phyloP scores from a whole-genome alignment of 2,329 filamentous ascomycete species.

The Calonectria leucothoes region DNA sequence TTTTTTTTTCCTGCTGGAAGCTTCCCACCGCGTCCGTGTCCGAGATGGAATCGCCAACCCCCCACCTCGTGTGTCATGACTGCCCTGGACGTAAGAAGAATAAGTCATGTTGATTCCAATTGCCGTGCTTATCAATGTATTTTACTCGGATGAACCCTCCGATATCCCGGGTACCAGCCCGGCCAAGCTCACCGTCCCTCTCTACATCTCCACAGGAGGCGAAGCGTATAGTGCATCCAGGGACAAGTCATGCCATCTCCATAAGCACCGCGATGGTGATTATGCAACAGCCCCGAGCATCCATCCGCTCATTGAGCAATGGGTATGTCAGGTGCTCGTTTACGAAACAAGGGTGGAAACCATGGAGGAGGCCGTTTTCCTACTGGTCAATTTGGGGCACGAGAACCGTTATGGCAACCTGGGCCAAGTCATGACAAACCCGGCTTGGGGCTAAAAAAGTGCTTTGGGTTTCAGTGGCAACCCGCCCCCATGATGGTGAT shows the following conservation, averaged over 20 bases:
- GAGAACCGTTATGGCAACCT: neutral
- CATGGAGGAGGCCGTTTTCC: neutral
- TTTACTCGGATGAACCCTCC: constrained; percentile 2
- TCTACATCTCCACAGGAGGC: neutral
- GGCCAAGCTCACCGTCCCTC: constrained; percentile 11
- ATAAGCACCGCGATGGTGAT: neutral
- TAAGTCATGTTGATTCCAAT: constrained; percentile 13
- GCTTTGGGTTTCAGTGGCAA: constrained; percentile 5
- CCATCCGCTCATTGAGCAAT: neutral
- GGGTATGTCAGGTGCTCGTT: neutral
- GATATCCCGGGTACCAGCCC: constrained; percentile 21
- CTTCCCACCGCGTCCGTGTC: neutral
- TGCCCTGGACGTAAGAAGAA: neutral
- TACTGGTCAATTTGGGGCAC: constrained; percentile 1
- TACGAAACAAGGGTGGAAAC: neutral
- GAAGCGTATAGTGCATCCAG: neutral
- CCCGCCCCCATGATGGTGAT: constrained; percentile 22
- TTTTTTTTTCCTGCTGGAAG: constrained; percentile 13
- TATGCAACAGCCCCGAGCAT: neutral
- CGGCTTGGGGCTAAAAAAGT: constrained; percentile 6
- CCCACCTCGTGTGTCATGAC: constrained; percentile 28
- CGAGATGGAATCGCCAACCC: neutral
- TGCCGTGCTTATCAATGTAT: constrained; percentile 5
- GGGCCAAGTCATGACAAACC: constrained; percentile 23
- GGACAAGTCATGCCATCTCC: neutral